Evolutionary conservation across 495 filamentous ascomycete genomes (phyloP), one percentile per base, ranked within the genome.

Genomic region (Penicillium cataractarum): DNA sequence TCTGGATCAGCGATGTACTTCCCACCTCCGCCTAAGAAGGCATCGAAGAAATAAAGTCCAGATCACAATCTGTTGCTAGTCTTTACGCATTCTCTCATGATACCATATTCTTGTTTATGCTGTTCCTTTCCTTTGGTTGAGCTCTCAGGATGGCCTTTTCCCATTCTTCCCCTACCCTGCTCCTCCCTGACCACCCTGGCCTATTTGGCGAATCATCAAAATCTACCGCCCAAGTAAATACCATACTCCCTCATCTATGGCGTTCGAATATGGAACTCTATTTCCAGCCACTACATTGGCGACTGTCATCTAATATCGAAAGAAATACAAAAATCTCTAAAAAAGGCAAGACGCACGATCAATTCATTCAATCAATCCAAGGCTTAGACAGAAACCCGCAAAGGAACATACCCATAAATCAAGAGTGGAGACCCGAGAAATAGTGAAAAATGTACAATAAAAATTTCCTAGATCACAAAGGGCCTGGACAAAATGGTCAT

Each of bases 21-120:
- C 65, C 78, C 78, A 6, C 78, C 78, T 17, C 78, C 79, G 15
- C 77, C 78, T 12, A 80, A 80, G 64, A 77, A 76, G 63, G 71
- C 74, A 27, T 39, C 60, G 6, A 80, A 74, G 57, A 69, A 62
- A 21, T 59, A 22, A 61, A 39, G 60, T 60, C 15, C 12, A 13
- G 21, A 5, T 12, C 21, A 24, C 7, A 52, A 13, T 35, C 5
- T 21, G 53, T 56, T 39, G 15, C 35, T 52, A 10, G 49, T 63
- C 27, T 53, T 54, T 12, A 21, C 29, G n/a, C 7, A 6, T 5
- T 37, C 39, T 49, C n/a, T 24, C 21, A 33, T 44, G 67, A 71
- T 72, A 72, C 70, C 70, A 71, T 53, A 39, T 48, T 58, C 27
- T 63, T 65, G 37, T 61, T 62, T 35, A 52, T 44, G 26, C 13